phyloP scores from a whole-genome alignment of 768 basidiomycete species.

The Stropharia rugosoannulata region DNA sequence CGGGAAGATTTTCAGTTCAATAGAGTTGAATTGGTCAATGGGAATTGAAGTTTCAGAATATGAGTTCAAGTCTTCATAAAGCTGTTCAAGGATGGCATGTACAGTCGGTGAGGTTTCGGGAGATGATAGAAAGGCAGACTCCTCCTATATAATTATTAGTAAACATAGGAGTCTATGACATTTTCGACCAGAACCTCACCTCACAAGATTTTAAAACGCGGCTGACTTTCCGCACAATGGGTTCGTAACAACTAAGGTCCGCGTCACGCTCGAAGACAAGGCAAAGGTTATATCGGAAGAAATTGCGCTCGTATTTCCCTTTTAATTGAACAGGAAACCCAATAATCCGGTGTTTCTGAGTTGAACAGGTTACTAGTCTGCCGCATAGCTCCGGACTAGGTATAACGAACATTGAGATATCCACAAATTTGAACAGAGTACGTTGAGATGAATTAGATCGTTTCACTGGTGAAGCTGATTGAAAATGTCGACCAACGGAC shows the following conservation, averaged over 20 bases:
- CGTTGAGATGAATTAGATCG: constrained; percentile 49
- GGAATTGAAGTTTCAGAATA: constrained; percentile 95
- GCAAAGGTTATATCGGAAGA: constrained; percentile 92
- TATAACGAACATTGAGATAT: constrained; percentile 93
- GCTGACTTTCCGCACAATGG: constrained; percentile 91
- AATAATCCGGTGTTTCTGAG: constrained; percentile 79
- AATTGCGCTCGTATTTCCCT: constrained; percentile 80
- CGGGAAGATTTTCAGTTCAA: constrained; percentile 95
- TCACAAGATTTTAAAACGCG: constrained; percentile 88
- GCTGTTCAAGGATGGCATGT: constrained; percentile 87
- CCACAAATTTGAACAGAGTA: constrained; percentile 82
- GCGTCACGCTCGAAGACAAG: constrained; percentile 93
- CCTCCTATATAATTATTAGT: constrained; percentile 52
- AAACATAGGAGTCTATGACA: constrained; percentile 1
- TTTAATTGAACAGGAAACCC: constrained; percentile 86
- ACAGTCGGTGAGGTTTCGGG: constrained; percentile 64
- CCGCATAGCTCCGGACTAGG: constrained; percentile 85
- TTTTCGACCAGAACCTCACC: constrained; percentile 44
- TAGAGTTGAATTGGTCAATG: constrained; percentile 89
- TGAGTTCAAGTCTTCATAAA: constrained; percentile 96
- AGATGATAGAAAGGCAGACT: constrained; percentile 85
- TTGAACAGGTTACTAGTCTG: constrained; percentile 84
- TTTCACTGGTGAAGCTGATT: constrained; percentile 38
- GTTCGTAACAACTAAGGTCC: constrained; percentile 94
- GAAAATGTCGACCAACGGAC: constrained; percentile 37